Evolutionary conservation across 352 stramenopile species (phyloP), one percentile per base, ranked within the genome.

Genomic region (Pythium folliculosum): DNA sequence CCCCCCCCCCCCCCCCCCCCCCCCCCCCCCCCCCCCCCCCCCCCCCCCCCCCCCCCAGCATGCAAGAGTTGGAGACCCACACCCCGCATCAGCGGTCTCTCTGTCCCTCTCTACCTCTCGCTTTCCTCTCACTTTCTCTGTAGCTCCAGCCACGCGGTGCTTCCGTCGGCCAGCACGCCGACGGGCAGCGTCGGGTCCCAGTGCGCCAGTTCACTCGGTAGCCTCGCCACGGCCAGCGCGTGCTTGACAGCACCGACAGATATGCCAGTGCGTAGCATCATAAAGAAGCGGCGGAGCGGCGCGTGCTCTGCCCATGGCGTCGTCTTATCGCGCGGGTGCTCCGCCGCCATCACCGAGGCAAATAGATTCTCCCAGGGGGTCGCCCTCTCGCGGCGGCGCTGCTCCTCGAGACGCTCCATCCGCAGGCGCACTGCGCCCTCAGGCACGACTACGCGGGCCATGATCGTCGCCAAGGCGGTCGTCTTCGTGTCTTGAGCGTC

Each of bases 131-230:
- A 32, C 27, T 32, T 32, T 32, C 45, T 52, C 45, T 52, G 17
- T 19, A 1, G 1, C 12, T 37, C 10, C 16, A 30, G 47, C 23
- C 8, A 56, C 16, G 50, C n/a, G 52, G 32, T 21, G 12, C 27
- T 13, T 14, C n/a, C 12, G 23, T 14, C 44, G 14, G 30, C 27
- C 17, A 63, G 45, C 7, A 3, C 8, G 12, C 22, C 17, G 3
- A 69, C 54, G 2, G 62, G 44, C 9, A 63, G 38, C 38, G 9
- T 37, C 47, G 55, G 43, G 35, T 69, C 63, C 54, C 63, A 69
- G 19, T 58, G 35, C 16, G 21, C 63, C 6, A 69, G 21, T 35
- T 69, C 63, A 3, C 49, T 21, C 8, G 63, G 63, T 32, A 69
- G 25, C 5, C 45, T 19, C 5, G 55, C 44, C 3, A 27, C 23